Base-by-base conservation (phyloP, 2,329 filamentous ascomycete species). In the Thermochaetoides dissita region DNA sequence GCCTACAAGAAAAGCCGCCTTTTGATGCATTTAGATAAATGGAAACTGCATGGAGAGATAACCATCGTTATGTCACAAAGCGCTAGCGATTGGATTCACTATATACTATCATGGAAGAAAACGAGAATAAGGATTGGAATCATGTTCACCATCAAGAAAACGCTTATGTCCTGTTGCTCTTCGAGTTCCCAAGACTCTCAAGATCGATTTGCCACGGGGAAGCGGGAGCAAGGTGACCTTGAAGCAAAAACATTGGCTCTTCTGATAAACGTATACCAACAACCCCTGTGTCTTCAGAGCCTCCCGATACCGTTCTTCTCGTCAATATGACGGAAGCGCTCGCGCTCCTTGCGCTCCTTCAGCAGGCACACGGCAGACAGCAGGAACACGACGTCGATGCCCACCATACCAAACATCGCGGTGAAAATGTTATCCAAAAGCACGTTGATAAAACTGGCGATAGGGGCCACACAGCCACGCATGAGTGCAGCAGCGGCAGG, bases 351-450 rank as follows among this genome's bases (percentile, higher is more conserved):
- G 56, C 84, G 77, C 54, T 86, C 79, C 69, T 87, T 88, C 53
- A 86, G 68, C 36, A 91, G 68, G 62, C 85, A 86, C 30, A 81
- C 79, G 9, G 81, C 77, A 51, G 76, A 74, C 43, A 89, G 65
- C 50, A 89, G 64, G 38, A 89, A 66, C 40, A 84, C 55, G 35
- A 71, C 72, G 55, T 87, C 78, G 49, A 85, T 59, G 43, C 70
- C 83, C 47, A 88, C 83, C 59, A 89, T 77, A 47, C 82, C 84
- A 58, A 91, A 91, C 42, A 82, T 69, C 24, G 76, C 76, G 1
- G 84, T 91, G 60, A 89, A 91, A 56, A 89, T 76, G 43, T 76
- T 63, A 61, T 87, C 82, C 49, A 89, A 65, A 55, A 81, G 83
- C 44, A 66, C 64, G 60, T 86, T 87, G 45, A 79, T 71, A 53